Percentiles rank a stretch among this genome's conserved stretches.
Conservation (phyloP, 106 monocot genomes). For the Phalaenopsis aphrodite region DNA sequence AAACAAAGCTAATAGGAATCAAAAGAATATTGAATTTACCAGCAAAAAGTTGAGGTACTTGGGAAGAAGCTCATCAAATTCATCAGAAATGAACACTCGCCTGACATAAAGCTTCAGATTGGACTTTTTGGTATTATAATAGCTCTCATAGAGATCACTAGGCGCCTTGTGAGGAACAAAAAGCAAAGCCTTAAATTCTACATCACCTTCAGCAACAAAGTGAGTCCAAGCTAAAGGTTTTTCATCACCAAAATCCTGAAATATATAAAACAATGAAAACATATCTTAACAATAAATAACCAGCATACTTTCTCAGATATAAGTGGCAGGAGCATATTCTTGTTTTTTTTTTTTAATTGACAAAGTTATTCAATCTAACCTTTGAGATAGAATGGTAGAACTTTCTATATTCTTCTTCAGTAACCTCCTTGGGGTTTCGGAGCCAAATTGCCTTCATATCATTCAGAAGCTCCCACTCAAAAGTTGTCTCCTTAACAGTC, state of each 20-base stretch:
- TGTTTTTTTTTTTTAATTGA: not conserved
- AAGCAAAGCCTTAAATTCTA: slow-evolving; percentile 93
- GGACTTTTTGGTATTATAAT: slow-evolving; percentile 81
- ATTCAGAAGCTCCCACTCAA: slow-evolving; percentile 89
- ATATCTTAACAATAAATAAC: not conserved
- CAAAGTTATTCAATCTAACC: slow-evolving; percentile 22
- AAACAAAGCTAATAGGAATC: not conserved
- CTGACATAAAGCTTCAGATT: slow-evolving; percentile 94
- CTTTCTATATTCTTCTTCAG: slow-evolving; percentile 91
- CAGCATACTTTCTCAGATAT: not conserved
- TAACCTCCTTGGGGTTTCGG: slow-evolving; percentile 86
- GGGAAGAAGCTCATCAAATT: slow-evolving; percentile 95
- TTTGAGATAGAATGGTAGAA: slow-evolving; percentile 90
- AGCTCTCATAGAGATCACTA: slow-evolving; percentile 96
- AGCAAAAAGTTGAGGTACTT: slow-evolving; percentile 90
- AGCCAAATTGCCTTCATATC: slow-evolving; percentile 99
- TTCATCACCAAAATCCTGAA: slow-evolving; percentile 89
- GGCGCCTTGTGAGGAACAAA: slow-evolving; percentile 98
- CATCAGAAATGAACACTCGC: slow-evolving; percentile 98
- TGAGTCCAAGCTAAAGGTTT: slow-evolving; percentile 92
- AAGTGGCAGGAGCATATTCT: too few relatives aligned
- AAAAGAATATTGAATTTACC: slow-evolving; percentile 31
- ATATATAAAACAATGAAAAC: not conserved
- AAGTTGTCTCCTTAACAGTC: slow-evolving; percentile 77
- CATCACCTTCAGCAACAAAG: slow-evolving; percentile 97